These are phyloP conservation scores for Grosmannia serpens DNA, from an alignment of 2,329 filamentous ascomycete genomes.

Conservation along the genomic window DNA sequence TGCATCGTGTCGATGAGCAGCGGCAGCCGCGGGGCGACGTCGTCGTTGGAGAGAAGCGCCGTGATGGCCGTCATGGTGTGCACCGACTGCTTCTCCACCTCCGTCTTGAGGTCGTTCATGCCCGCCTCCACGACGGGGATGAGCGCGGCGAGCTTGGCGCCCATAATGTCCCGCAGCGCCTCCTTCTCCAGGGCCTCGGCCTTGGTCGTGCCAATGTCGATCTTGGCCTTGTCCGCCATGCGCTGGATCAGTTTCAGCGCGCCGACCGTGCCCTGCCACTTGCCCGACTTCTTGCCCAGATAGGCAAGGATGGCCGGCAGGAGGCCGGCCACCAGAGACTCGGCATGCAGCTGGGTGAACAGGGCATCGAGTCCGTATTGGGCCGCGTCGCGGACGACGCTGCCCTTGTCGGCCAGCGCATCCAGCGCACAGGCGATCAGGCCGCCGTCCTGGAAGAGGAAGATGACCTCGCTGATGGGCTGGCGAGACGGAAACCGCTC, in stretches of 20 bases:
- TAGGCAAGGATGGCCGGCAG: conserved; percentile 67
- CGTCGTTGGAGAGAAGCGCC: conserved; percentile 87
- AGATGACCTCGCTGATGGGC: conserved; percentile 66
- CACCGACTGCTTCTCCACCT: conserved; percentile 80
- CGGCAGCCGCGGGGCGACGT: conserved; percentile 84
- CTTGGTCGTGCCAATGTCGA: conserved; percentile 63
- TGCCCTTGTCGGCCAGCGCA: conserved; percentile 77
- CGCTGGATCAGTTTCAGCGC: conserved; percentile 75
- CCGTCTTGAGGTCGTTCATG: conserved; percentile 93
- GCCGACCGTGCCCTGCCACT: conserved; percentile 94
- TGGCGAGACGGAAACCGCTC: conserved; percentile 75
- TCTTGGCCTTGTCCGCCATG: conserved; percentile 91
- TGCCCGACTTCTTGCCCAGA: conserved; percentile 71
- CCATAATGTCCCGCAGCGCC: conserved; percentile 80
- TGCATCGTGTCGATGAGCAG: conserved; percentile 92
- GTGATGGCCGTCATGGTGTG: conserved; percentile 88
- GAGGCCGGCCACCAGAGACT: conserved; percentile 73
- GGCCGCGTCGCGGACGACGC: conserved; percentile 79
- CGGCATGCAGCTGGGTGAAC: conserved; percentile 66
- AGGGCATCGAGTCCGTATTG: conserved; percentile 90
- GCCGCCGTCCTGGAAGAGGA: conserved; percentile 70
- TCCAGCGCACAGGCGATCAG: conserved; percentile 67
- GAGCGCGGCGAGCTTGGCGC: conserved; percentile 69
- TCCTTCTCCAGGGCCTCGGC: conserved; percentile 85
- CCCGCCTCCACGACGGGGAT: conserved; percentile 85